A percentile compares a stretch with the other conserved stretches of the same genome.
Conservation (phyloP, 176 grass and related monocot genomes). For the Oryza glumipatula region DNA sequence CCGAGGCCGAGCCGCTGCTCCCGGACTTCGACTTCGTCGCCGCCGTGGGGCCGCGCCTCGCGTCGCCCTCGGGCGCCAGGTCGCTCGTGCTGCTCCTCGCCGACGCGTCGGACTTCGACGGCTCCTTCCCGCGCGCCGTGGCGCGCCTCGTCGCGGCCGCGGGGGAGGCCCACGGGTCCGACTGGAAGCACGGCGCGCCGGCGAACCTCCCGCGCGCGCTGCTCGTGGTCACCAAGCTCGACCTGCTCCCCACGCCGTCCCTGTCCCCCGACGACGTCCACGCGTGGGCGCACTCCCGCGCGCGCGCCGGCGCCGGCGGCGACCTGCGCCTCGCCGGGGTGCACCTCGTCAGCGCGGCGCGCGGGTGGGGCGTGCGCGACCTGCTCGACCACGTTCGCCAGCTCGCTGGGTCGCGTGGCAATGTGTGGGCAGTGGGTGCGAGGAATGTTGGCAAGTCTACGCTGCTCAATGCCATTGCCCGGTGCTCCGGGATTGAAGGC, state of each 20-base stretch:
- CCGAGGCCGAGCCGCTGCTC: constrained; percentile 67
- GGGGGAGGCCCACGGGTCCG: constrained; percentile 35
- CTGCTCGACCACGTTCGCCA: constrained; percentile 69
- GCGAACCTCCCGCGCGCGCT: constrained; percentile 63
- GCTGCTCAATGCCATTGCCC: constrained; percentile 75
- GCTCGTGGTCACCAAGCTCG: constrained; percentile 79
- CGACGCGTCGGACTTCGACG: constrained; percentile 77
- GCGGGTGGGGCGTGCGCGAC: constrained; percentile 69
- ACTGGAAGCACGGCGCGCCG: constrained; percentile 58
- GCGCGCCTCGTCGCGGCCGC: constrained; percentile 61
- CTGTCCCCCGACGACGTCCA: constrained; percentile 59
- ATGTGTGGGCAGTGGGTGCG: constrained; percentile 89
- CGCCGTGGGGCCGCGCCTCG: constrained; percentile 61
- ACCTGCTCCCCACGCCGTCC: constrained; percentile 69
- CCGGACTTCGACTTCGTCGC: constrained; percentile 81
- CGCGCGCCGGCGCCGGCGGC: constrained; percentile 52
- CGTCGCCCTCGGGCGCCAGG: constrained; percentile 69
- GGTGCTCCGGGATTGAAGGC: constrained; percentile 49
- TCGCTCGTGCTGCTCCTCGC: constrained; percentile 84
- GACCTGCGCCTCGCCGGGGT: constrained; percentile 59
- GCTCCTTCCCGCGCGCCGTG: constrained; percentile 77
- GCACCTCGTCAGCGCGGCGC: constrained; percentile 67
- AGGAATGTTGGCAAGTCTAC: constrained; percentile 90
- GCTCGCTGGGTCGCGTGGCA: constrained; percentile 67
- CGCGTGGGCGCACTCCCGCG: constrained; percentile 61